Conservation (phyloP, 192 early-diverging fungal genomes). For the Backusella morwellensis region DNA sequence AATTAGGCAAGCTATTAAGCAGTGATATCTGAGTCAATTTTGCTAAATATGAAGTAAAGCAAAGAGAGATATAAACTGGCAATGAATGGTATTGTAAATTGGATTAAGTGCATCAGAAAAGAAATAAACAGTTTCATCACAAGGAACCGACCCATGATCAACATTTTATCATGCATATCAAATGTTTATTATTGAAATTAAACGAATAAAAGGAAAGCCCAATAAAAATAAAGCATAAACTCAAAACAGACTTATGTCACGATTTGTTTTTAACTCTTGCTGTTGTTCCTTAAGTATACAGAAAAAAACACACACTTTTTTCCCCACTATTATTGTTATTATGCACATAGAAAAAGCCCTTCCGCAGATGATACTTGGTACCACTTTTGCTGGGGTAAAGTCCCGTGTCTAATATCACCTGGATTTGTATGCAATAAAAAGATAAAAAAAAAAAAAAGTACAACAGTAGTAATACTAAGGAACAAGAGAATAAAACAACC, state of each 20-base stretch:
- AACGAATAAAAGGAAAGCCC: background rate
- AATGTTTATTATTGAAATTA: background rate
- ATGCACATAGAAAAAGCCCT: background rate
- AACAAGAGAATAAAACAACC: too few species aligned
- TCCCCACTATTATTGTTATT: background rate
- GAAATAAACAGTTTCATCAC: constrained; percentile 3
- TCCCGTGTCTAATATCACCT: background rate
- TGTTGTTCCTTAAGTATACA: background rate
- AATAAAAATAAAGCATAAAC: background rate
- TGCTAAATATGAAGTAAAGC: background rate
- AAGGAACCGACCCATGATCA: background rate
- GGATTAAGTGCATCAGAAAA: background rate
- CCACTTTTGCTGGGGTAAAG: background rate
- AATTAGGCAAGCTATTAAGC: background rate
- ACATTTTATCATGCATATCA: background rate
- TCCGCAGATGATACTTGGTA: constrained; percentile 2
- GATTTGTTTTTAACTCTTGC: background rate
- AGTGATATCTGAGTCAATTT: background rate
- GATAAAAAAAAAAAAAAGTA: background rate
- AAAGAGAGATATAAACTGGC: background rate
- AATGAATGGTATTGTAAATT: background rate
- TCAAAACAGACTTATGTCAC: background rate
- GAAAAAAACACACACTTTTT: background rate
- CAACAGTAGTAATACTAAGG: too few species aligned
- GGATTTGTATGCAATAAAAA: background rate